Conservation (phyloP, 139 green algal genomes). For the Pseudopediastrum boryanum region DNA sequence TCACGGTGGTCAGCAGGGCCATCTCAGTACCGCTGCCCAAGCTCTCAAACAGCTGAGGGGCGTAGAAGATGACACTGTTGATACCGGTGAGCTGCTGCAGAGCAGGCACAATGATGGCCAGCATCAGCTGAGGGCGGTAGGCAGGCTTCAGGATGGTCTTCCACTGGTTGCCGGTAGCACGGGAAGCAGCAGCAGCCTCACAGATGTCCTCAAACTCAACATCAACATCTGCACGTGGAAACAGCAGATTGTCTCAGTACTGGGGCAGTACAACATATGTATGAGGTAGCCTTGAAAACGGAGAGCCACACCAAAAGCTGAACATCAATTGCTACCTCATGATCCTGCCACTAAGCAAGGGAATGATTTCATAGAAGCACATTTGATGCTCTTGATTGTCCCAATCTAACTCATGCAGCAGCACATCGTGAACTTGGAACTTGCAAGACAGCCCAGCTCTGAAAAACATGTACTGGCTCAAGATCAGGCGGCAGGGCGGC, state of each 20-base stretch:
- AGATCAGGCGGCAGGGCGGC: not conserved
- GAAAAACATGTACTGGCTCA: not conserved
- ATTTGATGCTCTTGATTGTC: too few relatives aligned
- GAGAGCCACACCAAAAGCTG: not conserved
- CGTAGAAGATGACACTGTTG: slow-evolving; percentile 44
- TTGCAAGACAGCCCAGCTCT: not conserved
- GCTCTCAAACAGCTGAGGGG: slow-evolving; percentile 42
- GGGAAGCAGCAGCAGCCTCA: slow-evolving; percentile 19
- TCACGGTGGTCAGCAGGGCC: slow-evolving; percentile 35
- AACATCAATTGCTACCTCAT: not conserved
- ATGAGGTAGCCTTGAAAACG: too few relatives aligned
- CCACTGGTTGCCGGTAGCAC: slow-evolving; percentile 25
- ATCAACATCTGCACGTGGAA: slow-evolving; percentile 36
- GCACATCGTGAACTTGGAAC: not conserved
- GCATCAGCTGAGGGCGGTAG: not conserved
- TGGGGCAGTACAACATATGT: too few relatives aligned
- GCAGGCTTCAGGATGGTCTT: slow-evolving; percentile 43
- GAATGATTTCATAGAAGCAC: too few relatives aligned
- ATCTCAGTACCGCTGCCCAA: slow-evolving; percentile 2
- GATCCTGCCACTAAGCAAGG: not conserved
- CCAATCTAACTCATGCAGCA: not conserved
- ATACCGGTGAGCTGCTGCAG: slow-evolving; percentile 41
- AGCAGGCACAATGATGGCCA: slow-evolving; percentile 9
- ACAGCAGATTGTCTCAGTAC: too few relatives aligned
- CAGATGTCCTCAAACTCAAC: slow-evolving; percentile 54